Base-by-base conservation (phyloP, 2,329 filamentous ascomycete species). In the Pezicula radicicola region DNA sequence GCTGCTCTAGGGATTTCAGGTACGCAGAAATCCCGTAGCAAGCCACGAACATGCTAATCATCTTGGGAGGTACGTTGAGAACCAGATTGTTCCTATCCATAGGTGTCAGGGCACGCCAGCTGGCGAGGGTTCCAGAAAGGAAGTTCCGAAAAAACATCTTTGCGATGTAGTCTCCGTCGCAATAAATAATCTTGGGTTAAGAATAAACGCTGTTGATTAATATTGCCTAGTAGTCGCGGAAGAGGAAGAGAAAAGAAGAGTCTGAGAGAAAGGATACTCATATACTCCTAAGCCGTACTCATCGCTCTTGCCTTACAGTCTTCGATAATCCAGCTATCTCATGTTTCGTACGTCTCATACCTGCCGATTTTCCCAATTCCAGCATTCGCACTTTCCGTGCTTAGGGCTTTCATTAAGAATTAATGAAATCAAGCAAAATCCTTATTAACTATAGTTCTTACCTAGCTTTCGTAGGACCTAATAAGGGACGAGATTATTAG, bases 81-180 rank as follows among this genome's bases (percentile, higher is more conserved):
- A 47, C 49, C 42, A 51, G 49, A 50, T 50, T 50, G 48, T 44
- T 50, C 41, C 48, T 50, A 41, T 45, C 48, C 40, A 47, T 47
- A 46, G 42, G 49, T 51, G 42, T 51, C 49, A 51, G 49, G 49
- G 49, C 41, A 50, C 49, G 43, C 49, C 30, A 47, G 41, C 49
- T 46, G 33, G 49, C 49, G 43, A 51, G 49, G 49, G 49, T 51
- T 51, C 49, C 28, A 46, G 48, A 50, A 50, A 50, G 48, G 48
- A 50, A 51, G 49, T 51, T 51, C 35, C 44, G 39, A 48, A 46
- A 51, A 42, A 51, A 51, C 42, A 51, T 51, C 49, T 51, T 51
- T 51, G 42, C 49, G 48, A 50, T 44, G 48, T 47, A 42, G 49
- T 50, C 42, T 47, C 30, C 30, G 49, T 47, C 46, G 42, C 49